phyloP scores from a whole-genome alignment of 495 filamentous ascomycete genomes.

The Penicillium bialowiezense region DNA sequence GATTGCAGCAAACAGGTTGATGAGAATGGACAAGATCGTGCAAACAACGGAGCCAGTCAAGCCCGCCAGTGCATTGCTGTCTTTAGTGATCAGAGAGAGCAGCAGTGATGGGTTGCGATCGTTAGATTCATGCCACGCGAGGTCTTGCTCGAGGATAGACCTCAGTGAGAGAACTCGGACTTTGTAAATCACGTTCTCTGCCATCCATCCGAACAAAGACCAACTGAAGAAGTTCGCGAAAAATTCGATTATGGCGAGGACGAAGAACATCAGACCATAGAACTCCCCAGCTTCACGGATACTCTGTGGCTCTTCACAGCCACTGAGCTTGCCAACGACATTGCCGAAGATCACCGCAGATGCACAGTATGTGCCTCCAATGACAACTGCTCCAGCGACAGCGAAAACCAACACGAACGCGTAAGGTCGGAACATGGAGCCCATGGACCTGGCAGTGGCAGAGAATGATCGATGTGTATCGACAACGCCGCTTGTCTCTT shows the following conservation, averaged over 20 bases:
- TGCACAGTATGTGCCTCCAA: conserved; percentile 40
- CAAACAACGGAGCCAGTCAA: conserved; percentile 44
- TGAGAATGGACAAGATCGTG: conserved; percentile 45
- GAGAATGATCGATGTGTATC: not conserved
- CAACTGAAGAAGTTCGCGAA: conserved; percentile 51
- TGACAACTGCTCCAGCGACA: conserved; percentile 29
- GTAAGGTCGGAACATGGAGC: conserved; percentile 27
- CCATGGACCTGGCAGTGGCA: not conserved
- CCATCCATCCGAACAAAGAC: conserved; percentile 48
- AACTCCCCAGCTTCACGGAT: conserved; percentile 42
- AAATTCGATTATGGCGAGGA: conserved; percentile 52
- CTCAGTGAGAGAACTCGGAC: conserved; percentile 50
- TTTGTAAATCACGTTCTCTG: conserved; percentile 51
- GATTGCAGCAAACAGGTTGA: conserved; percentile 43
- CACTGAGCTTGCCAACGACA: conserved; percentile 36
- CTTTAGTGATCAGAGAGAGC: conserved; percentile 48
- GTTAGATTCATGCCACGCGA: conserved; percentile 54
- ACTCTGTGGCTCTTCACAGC: conserved; percentile 28
- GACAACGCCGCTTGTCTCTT: not conserved
- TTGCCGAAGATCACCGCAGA: conserved; percentile 51
- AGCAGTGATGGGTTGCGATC: conserved; percentile 46
- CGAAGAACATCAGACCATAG: conserved; percentile 54
- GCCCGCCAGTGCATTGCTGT: conserved; percentile 47
- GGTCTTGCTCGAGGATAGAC: conserved; percentile 50
- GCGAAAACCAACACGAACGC: conserved; percentile 29